Base-by-base conservation (phyloP, 2,329 filamentous ascomycete genomes). In the Hysterium pulicare region DNA sequence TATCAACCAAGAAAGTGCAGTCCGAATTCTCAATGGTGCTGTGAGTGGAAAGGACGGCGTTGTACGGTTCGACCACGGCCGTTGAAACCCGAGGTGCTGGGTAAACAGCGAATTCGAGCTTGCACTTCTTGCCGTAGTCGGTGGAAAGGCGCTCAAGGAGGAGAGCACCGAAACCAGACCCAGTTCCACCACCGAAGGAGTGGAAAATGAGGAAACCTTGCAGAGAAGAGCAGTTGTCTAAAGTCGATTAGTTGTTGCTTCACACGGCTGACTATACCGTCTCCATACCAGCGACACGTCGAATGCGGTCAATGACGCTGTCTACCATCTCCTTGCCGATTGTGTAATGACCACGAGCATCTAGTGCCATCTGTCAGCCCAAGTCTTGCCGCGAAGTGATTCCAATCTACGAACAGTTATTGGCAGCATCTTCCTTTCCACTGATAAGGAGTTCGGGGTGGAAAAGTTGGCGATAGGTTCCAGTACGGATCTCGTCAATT, bases 21-120 rank as follows among this genome's bases (percentile, higher is more conserved):
- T 87, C 83, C n/a, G 83, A 81, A 74, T 86, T 83, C 75, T 86
- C 83, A 48, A 86, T 84, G 46, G 83, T 86, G 75, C 81, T 86
- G 74, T 86, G 83, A 43, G 83, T 86, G 34, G 83, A 84, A 49
- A 87, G 74, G 45, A 86, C 82, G 47, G 83, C 82, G 58, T 87
- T 87, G 75, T 87, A 87, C 22, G 83, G 83, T 74, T 86, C 83
- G 42, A 86, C 83, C 43, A 86, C 82, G 32, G 83, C 80, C 30
- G 82, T 85, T 33, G 83, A 84, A 50, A 84, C 80, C 46, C 81
- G 80, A 47, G 83, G 83, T 41, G 83, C 79, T 51, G 83, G 83
- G 73, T 86, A 86, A 47, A 86, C 79, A 57, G 82, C 78, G 61
- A 87, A 86, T 69, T 86, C 83, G 47, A 86, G 82, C 78, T 86